Conservation (phyloP, 2,329 filamentous ascomycete genomes). For the Coniochaeta ligniaria region DNA sequence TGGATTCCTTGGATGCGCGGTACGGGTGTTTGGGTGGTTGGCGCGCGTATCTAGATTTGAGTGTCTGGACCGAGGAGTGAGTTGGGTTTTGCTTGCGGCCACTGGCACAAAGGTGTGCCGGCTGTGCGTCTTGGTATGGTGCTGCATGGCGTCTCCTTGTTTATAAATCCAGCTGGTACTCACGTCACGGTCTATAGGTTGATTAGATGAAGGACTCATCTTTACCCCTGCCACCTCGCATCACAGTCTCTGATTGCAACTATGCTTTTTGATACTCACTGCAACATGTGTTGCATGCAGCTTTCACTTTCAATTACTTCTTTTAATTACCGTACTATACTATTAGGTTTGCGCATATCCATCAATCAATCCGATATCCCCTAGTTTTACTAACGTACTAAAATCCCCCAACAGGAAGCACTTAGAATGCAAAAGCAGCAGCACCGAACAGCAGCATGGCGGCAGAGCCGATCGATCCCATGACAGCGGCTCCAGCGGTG, state of each 20-base stretch:
- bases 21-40: neutral
- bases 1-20: neutral
- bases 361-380: neutral
- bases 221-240: neutral
- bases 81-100: no score
- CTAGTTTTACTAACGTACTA: neutral
- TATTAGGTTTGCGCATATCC: neutral
- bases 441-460: constrained; percentile 12
- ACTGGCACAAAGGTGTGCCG: no score
- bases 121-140: neutral
- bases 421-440: constrained; percentile 13
- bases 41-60: neutral
- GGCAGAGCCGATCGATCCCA: constrained; percentile 8
- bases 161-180: neutral
- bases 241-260: neutral
- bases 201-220: neutral
- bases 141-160: neutral
- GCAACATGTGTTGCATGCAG: neutral
- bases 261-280: neutral
- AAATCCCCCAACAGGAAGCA: neutral
- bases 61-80: neutral
- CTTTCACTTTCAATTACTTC: neutral
- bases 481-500: constrained; percentile 8
- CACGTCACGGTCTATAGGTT: neutral
- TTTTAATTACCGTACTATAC: neutral